Percentiles rank a stretch among this genome's conserved stretches.
These are phyloP conservation scores for Trichoderma koningii DNA, from an alignment of 2,329 filamentous ascomycete species.

Conservation along the genomic window DNA sequence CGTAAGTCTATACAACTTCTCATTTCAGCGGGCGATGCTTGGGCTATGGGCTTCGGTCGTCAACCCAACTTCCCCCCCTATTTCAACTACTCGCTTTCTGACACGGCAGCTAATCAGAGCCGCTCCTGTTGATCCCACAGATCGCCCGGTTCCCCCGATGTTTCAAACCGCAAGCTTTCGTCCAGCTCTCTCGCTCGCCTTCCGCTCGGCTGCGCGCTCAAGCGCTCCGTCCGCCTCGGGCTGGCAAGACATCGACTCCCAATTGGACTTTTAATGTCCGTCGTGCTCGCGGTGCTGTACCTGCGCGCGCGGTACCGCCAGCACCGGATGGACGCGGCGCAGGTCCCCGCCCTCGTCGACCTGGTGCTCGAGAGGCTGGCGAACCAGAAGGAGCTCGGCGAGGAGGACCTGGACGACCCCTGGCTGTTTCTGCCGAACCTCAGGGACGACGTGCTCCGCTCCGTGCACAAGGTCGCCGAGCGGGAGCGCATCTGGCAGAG, in stretches of 20 bases:
- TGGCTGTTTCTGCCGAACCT: conserved; percentile 88
- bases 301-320: conserved; percentile 63
- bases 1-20: conserved; percentile 52
- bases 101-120: conserved; percentile 83
- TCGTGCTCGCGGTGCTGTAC: conserved; percentile 59
- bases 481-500: conserved; percentile 82
- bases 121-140: conserved; percentile 67
- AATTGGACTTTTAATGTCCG: conserved; percentile 66
- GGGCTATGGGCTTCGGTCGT: neutral
- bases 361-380: conserved; percentile 82
- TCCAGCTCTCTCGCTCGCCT: conserved; percentile 89
- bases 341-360: conserved; percentile 80
- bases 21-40: neutral
- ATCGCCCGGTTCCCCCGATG: conserved; percentile 64
- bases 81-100: conserved; percentile 45
- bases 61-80: neutral
- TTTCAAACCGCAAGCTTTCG: conserved; percentile 67
- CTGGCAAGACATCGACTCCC: conserved; percentile 85
- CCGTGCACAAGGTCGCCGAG: conserved; percentile 74
- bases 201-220: conserved; percentile 80
- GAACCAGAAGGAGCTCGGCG: conserved; percentile 79
- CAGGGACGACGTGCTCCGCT: conserved; percentile 83
- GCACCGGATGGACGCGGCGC: conserved; percentile 65
- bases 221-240: conserved; percentile 74
- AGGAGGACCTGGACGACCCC: conserved; percentile 66